These are phyloP conservation scores for Aspergillus coremiiformis DNA, from an alignment of 495 filamentous ascomycete genomes.

Conservation along the genomic window DNA sequence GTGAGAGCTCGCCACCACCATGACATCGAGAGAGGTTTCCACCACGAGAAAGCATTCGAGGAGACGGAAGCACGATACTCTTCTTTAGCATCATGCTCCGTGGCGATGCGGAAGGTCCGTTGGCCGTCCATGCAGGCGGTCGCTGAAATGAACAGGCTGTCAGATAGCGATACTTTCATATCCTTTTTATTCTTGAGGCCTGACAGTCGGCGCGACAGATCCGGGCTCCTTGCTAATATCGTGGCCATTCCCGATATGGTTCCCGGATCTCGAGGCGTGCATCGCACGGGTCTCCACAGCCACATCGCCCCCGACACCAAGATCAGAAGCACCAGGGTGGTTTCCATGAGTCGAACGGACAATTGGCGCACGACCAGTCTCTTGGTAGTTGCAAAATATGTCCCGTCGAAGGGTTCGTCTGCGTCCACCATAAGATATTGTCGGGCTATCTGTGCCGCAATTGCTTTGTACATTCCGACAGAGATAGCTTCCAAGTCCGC, in stretches of 20 bases:
- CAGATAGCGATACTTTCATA: not conserved
- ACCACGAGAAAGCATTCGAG: conserved; percentile 3
- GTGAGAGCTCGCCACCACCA: conserved; percentile 2
- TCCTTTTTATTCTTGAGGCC: not conserved
- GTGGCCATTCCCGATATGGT: conserved; percentile 12
- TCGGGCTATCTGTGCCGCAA: not conserved
- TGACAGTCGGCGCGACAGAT: not conserved
- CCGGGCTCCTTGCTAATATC: conserved; percentile 7
- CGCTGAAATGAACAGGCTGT: not conserved
- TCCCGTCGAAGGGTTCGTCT: not conserved
- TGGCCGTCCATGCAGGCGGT: not conserved
- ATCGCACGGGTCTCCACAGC: conserved; percentile 1
- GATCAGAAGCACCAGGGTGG: conserved; percentile 2
- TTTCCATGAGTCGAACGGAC: conserved; percentile 9
- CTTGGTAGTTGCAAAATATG: not conserved
- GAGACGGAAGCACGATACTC: not conserved
- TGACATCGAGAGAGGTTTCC: conserved; percentile 5
- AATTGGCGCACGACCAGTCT: conserved; percentile 2
- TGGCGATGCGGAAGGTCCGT: not conserved
- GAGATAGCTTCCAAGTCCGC: not conserved
- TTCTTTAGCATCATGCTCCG: not conserved
- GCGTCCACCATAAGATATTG: not conserved
- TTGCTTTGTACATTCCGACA: not conserved
- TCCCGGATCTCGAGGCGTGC: conserved; percentile 10
- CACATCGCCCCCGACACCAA: not conserved